Percentiles rank a stretch among this genome's conserved stretches.
These are phyloP conservation scores for Bipolaris zeicola DNA, from an alignment of 2,329 filamentous ascomycete species.

Conservation along the genomic window DNA sequence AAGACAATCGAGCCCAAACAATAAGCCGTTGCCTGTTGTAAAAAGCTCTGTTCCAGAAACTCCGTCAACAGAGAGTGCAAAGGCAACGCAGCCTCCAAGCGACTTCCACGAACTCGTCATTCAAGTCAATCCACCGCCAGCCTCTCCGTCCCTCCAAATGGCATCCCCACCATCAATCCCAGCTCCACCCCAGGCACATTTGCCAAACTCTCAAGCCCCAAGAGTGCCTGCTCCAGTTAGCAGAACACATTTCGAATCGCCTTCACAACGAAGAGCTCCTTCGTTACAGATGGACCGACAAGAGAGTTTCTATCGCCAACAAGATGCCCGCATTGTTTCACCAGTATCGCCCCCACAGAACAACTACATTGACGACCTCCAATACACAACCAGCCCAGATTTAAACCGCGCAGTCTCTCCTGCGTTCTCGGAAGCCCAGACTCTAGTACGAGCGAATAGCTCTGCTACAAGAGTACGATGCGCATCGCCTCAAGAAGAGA, in stretches of 20 bases:
- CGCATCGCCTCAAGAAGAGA: conserved; percentile 40
- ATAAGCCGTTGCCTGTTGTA: conserved; percentile 28
- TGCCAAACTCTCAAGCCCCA: conserved; percentile 26
- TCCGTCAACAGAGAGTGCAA: conserved; percentile 37
- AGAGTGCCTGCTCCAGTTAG: conserved; percentile 31
- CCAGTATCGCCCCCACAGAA: conserved; percentile 23
- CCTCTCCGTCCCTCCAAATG: conserved; percentile 38
- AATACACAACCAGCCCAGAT: conserved; percentile 34
- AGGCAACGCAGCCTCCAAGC: conserved; percentile 34
- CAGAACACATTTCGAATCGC: conserved; percentile 30
- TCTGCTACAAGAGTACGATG: conserved; percentile 36
- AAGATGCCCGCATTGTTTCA: conserved; percentile 30
- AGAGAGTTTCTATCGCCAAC: conserved; percentile 26
- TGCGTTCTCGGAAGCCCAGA: conserved; percentile 43
- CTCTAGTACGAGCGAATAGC: conserved; percentile 47
- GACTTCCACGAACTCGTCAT: conserved; percentile 50
- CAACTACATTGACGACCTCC: conserved; percentile 15
- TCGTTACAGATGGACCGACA: conserved; percentile 25
- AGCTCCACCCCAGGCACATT: conserved; percentile 36
- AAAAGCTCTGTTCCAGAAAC: conserved; percentile 42
- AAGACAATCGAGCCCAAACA: conserved; percentile 42
- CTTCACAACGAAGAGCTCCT: conserved; percentile 27
- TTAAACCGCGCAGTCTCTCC: conserved; percentile 42
- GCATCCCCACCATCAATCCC: conserved; percentile 28
- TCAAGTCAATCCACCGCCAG: conserved; percentile 47